Evolutionary conservation across 805 yeast species (phyloP).

Genomic region (Lipomyces starkeyi): DNA sequence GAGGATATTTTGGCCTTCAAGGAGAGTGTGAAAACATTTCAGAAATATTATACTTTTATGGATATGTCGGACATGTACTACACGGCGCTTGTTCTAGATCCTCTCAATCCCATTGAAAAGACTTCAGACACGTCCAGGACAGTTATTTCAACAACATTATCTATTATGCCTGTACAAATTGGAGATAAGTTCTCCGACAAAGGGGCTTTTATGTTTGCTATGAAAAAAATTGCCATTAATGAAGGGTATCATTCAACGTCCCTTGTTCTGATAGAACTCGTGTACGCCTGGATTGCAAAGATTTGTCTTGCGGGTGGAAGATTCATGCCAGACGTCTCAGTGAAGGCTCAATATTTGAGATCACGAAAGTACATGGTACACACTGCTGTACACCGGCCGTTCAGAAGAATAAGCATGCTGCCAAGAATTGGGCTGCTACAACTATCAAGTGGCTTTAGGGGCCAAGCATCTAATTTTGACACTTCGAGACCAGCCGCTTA

Average conservation of each 20-base stretch:
- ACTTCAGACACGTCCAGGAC: no score
- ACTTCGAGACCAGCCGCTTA: background rate
- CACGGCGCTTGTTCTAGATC: no score
- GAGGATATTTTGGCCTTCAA: no score
- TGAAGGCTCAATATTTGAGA: constrained; percentile 6
- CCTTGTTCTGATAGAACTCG: background rate
- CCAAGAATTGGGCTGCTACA: constrained; percentile 7
- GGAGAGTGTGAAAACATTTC: no score
- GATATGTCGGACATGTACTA: no score
- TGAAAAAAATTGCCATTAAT: background rate
- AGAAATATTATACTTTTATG: no score
- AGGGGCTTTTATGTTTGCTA: background rate
- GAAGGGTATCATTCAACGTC: background rate
- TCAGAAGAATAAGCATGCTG: constrained; percentile 8
- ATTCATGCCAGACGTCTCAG: background rate
- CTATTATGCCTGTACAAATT: no score
- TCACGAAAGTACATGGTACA: constrained; percentile 1
- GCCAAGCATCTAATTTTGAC: constrained; percentile 6
- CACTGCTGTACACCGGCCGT: background rate
- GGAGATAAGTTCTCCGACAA: no score
- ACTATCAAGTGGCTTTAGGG: constrained; percentile 6
- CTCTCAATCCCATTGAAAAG: no score
- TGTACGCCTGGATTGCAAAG: background rate
- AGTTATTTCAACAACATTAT: no score
- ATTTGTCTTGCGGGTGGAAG: background rate